Evolutionary conservation across 129 eudicot species (phyloP).

Genomic region (Gnaphalium uliginosum): DNA sequence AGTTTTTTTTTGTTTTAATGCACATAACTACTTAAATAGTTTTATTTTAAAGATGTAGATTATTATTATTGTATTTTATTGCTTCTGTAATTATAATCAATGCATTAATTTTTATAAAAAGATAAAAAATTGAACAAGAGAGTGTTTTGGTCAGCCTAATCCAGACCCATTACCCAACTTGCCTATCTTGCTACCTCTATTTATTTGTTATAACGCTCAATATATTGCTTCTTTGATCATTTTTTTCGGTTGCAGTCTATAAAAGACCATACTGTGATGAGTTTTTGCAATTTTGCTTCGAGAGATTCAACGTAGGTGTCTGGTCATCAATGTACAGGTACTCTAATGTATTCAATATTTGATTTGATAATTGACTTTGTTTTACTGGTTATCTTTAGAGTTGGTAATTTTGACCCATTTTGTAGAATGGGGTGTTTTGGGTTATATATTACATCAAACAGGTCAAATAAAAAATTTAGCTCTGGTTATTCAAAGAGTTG

Average conservation of each 20-base stretch:
- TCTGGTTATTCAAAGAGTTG: too few species aligned
- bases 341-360: neutral
- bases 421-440: too few species aligned
- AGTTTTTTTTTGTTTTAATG: neutral
- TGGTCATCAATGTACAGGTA: slow-evolving; percentile 74
- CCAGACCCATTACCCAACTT: neutral
- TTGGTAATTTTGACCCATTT: too few species aligned
- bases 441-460: neutral
- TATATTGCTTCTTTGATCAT: slow-evolving; percentile 6
- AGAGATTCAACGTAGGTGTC: slow-evolving; percentile 57
- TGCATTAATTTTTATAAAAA: neutral
- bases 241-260: slow-evolving; percentile 48
- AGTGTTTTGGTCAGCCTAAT: slow-evolving; percentile 6
- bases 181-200: neutral
- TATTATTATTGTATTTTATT: neutral
- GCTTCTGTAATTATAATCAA: neutral
- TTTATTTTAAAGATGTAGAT: neutral
- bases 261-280: slow-evolving; percentile 75
- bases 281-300: slow-evolving; percentile 57
- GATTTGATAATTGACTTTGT: neutral
- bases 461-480: too few species aligned
- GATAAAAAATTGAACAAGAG: neutral
- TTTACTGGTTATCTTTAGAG: too few species aligned
- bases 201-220: neutral
- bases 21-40: neutral